phyloP scores from a whole-genome alignment of 495 filamentous ascomycete genomes.

The Hyphodiscus hymeniophilus region DNA sequence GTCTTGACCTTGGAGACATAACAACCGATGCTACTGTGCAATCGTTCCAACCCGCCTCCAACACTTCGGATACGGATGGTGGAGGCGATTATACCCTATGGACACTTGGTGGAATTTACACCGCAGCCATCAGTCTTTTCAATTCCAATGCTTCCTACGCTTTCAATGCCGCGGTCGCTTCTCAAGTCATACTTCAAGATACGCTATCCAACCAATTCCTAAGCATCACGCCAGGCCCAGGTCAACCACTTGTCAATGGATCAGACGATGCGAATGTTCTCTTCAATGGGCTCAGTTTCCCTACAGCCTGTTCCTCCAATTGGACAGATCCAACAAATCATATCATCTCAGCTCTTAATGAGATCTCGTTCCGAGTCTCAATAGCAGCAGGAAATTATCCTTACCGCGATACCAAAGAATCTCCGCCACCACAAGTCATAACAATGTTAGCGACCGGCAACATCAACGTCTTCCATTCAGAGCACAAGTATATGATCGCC shows the following conservation, averaged over 20 bases:
- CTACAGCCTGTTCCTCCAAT: background rate
- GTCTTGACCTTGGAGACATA: background rate
- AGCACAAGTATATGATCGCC: constrained; percentile 3
- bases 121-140: constrained; percentile 3
- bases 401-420: background rate
- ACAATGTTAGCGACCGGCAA: background rate
- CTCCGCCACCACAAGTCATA: background rate
- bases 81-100: background rate
- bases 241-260: background rate
- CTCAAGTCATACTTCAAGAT: background rate
- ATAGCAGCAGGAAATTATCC: background rate
- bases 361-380: constrained; percentile 1
- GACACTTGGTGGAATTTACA: constrained; percentile 6
- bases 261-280: background rate
- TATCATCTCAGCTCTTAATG: background rate
- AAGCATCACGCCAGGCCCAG: background rate
- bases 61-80: background rate
- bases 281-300: too few relatives aligned
- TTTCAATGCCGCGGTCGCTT: background rate
- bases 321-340: constrained; percentile 3
- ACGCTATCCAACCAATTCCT: constrained; percentile 5
- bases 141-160: background rate
- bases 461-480: constrained; percentile 5
- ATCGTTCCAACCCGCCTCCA: background rate
- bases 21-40: background rate